Conservation (phyloP, 176 grass and related monocot species). For the Canna indica region DNA sequence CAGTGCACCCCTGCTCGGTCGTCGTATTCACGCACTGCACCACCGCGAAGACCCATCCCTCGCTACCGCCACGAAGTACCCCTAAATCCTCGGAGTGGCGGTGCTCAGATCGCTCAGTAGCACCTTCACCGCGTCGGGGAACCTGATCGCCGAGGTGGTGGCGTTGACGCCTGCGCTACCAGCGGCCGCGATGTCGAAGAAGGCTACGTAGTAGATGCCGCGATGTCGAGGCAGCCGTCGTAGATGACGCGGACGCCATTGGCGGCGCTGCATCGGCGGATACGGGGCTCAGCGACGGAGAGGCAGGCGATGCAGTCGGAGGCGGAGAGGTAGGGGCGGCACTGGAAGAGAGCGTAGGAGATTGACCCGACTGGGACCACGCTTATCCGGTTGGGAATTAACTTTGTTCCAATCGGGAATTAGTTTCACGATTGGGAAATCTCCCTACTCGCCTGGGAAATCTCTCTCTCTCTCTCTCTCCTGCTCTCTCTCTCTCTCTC, state of each 20-base stretch:
- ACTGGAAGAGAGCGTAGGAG: conserved; percentile 57
- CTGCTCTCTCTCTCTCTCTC: too few relatives aligned
- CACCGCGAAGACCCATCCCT: conserved; percentile 38
- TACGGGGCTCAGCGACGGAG: conserved; percentile 18
- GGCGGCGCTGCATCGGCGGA: conserved; percentile 35
- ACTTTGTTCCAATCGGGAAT: too few relatives aligned
- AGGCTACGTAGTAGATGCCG: conserved; percentile 45
- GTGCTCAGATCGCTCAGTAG: conserved; percentile 37
- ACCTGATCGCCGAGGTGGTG: conserved; percentile 12
- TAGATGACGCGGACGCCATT: conserved; percentile 54
- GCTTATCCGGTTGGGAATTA: too few relatives aligned
- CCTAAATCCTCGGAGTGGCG: conserved; percentile 28
- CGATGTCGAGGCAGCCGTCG: conserved; percentile 65
- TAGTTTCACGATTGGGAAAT: too few relatives aligned
- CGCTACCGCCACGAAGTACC: conserved; percentile 31
- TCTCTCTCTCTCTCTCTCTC: too few relatives aligned
- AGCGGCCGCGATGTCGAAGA: conserved; percentile 40
- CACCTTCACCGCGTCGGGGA: conserved; percentile 21
- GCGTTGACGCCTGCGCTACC: conserved; percentile 34
- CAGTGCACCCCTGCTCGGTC: too few relatives aligned
- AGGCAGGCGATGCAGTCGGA: too few relatives aligned
- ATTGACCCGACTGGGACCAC: too few relatives aligned
- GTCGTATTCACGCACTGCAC: too few relatives aligned
- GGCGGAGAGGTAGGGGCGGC: conserved; percentile 50
- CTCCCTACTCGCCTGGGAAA: too few relatives aligned